These are phyloP conservation scores for Panaeolus cyanescens DNA, from an alignment of 768 basidiomycete species.

Conservation along the genomic window DNA sequence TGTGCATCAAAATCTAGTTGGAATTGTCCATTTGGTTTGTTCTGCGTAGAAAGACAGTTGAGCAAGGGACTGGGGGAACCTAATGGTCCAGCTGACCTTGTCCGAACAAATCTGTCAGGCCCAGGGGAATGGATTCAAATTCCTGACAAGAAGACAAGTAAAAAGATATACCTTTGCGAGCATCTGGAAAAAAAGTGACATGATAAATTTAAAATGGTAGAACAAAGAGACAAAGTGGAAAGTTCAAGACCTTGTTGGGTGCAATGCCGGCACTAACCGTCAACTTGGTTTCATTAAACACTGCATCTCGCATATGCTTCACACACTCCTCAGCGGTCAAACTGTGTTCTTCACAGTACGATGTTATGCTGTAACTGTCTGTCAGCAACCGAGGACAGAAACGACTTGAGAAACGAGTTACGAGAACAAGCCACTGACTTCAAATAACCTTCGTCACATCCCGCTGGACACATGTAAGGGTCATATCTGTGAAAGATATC, in stretches of 20 bases:
- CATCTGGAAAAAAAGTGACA: slow-evolving; percentile 51
- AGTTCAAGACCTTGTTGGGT: slow-evolving; percentile 76
- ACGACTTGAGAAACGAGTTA: not conserved
- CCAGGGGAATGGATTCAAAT: not conserved
- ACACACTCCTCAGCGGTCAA: slow-evolving; percentile 77
- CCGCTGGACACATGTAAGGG: slow-evolving; percentile 71
- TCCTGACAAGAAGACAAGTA: not conserved
- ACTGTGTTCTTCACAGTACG: slow-evolving; percentile 71
- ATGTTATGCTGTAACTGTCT: slow-evolving; percentile 63
- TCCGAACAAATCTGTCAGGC: slow-evolving; percentile 83
- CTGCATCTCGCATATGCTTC: slow-evolving; percentile 69
- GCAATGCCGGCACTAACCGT: slow-evolving; percentile 97
- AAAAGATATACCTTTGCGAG: slow-evolving; percentile 73
- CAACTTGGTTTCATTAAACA: slow-evolving; percentile 76
- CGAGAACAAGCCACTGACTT: slow-evolving; percentile 56
- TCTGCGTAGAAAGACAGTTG: slow-evolving; percentile 40
- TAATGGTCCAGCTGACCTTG: slow-evolving; percentile 48
- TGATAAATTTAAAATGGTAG: slow-evolving; percentile 10
- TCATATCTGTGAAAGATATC: slow-evolving; percentile 69
- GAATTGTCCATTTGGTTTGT: slow-evolving; percentile 95
- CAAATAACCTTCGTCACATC: slow-evolving; percentile 90
- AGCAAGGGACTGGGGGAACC: slow-evolving; percentile 6
- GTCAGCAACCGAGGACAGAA: slow-evolving; percentile 1
- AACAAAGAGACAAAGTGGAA: slow-evolving; percentile 6
- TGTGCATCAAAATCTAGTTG: slow-evolving; percentile 66